Evolutionary conservation across 139 green algal species (phyloP).

Genomic region (Choricystis sp.): DNA sequence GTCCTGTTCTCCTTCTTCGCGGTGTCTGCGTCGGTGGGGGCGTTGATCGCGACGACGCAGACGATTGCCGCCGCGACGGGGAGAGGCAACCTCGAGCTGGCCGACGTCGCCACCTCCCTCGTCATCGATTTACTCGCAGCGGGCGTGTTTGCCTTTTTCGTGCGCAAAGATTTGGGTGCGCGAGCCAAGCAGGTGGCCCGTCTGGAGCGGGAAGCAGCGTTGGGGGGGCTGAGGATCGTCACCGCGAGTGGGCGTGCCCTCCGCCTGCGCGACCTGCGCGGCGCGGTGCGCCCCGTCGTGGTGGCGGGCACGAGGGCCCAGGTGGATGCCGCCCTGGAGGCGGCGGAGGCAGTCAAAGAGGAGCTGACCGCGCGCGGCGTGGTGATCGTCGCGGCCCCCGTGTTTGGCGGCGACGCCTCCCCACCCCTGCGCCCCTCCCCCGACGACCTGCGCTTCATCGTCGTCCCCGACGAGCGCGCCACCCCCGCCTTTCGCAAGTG

Average conservation of each 20-base stretch:
- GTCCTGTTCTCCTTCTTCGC: slow-evolving; percentile 47
- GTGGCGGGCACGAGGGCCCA: slow-evolving; percentile 39
- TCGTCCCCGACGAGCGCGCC: too few species aligned
- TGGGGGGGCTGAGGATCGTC: slow-evolving; percentile 36
- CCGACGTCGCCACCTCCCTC: slow-evolving; percentile 39
- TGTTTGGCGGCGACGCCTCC: slow-evolving; percentile 18
- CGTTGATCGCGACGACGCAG: slow-evolving; percentile 42
- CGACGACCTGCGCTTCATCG: slow-evolving; percentile 18
- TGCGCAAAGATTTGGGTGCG: slow-evolving; percentile 28
- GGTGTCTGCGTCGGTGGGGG: slow-evolving; percentile 29
- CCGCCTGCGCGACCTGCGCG: slow-evolving; percentile 34
- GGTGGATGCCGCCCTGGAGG: slow-evolving; percentile 27
- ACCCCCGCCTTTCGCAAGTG: slow-evolving; percentile 30
- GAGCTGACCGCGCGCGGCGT: slow-evolving; percentile 47
- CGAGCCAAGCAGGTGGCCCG: slow-evolving; percentile 52
- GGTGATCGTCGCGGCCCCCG: slow-evolving; percentile 45
- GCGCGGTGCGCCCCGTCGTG: slow-evolving; percentile 36
- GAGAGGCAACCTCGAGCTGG: slow-evolving; percentile 25
- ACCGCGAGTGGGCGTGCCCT: slow-evolving; percentile 46
- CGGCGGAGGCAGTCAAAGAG: slow-evolving; percentile 36
- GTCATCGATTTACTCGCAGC: slow-evolving; percentile 45
- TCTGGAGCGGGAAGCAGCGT: slow-evolving; percentile 46
- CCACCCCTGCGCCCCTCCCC: not conserved
- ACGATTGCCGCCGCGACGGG: slow-evolving; percentile 37
- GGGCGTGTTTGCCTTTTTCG: slow-evolving; percentile 23